Base-by-base conservation (phyloP, 2,329 filamentous ascomycete genomes). In the Colletotrichum sp. region DNA sequence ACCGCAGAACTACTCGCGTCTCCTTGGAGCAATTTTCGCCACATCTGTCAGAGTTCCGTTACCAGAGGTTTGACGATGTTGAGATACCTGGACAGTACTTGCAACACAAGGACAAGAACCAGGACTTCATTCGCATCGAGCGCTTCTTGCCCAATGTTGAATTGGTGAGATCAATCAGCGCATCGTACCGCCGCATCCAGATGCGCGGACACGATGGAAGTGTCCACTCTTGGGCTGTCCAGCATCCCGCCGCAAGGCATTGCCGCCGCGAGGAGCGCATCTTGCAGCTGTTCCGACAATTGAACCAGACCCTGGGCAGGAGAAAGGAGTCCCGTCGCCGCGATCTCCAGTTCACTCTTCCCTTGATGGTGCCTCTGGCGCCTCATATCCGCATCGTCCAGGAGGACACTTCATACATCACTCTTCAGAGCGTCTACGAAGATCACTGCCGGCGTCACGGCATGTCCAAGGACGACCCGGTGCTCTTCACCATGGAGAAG, bases 161-260 rank as follows among this genome's bases (percentile, higher is more conserved):
- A 80, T 90, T 99, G 68, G 95, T 99, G 57, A 93, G 97, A 71
- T 95, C 94, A 12, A 95, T 98, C 80, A 96, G 96, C 71, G 94
- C 96, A 34, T 99, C 96, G 67, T 96, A 99, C 85, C 93, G 97
- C 36, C 92, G 98, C 63, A 90, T 99, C 80, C 98, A 96, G 87
- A 99, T 99, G 83, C 94, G 98, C 78, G 98, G 97, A 18, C 96
- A 99, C 82, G 98, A 99, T 85, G 97, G 98, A 79, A 99, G 96
- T 82, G 88, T 98, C n/a, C 97, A 99, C 88, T 92, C 95, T 9
- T 99, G 98, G 86, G 96, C 96, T 5, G 95, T 99, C 43, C 98
- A 99, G 82, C 96, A 99, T 83, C 98, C 97, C 6, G 96, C 97
- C 3, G 95, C 96, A 5, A 90, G 97, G 72, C 96, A 98, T 84